Conservation (phyloP, 163 green algal species). For the Chlorella variabilis region DNA sequence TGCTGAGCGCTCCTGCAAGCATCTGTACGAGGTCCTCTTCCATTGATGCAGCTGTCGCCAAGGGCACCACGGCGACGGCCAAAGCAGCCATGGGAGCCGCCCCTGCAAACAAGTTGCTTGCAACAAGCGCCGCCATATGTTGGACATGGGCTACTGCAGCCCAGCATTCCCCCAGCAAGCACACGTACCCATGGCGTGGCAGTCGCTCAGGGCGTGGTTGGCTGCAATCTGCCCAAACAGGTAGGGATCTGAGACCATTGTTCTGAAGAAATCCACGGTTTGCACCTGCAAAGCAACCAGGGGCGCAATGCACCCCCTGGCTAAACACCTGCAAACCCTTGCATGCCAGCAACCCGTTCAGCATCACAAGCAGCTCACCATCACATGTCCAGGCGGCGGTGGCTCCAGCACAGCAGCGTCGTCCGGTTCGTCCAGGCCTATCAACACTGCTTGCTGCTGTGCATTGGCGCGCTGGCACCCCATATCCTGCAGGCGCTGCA, state of each 20-base stretch:
- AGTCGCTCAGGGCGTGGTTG: constrained; percentile 89
- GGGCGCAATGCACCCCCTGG: too few species aligned
- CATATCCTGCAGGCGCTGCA: constrained; percentile 57
- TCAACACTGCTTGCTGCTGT: constrained; percentile 36
- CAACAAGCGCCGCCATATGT: too few species aligned
- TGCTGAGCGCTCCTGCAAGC: constrained; percentile 63
- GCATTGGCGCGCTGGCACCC: background rate
- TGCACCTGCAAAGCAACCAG: constrained; percentile 76
- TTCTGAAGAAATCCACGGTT: constrained; percentile 90
- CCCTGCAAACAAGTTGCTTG: too few species aligned
- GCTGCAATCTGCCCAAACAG: constrained; percentile 88
- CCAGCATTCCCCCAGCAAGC: too few species aligned
- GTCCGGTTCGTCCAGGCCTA: constrained; percentile 66
- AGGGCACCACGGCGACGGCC: constrained; percentile 78
- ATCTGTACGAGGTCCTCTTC: constrained; percentile 81
- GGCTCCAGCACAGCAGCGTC: constrained; percentile 74
- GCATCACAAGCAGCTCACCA: constrained; percentile 21
- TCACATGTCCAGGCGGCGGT: constrained; percentile 65
- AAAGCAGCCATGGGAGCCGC: constrained; percentile 76
- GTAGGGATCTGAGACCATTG: constrained; percentile 81
- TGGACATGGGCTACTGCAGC: too few species aligned
- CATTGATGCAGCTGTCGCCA: constrained; percentile 54
- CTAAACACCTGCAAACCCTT: too few species aligned
- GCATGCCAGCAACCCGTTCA: too few species aligned
- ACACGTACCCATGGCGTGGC: constrained; percentile 80